Percentiles rank a stretch among this genome's conserved stretches.
These are phyloP conservation scores for Erysimum pusillum DNA, from an alignment of 441 rosid species.

Conservation along the genomic window DNA sequence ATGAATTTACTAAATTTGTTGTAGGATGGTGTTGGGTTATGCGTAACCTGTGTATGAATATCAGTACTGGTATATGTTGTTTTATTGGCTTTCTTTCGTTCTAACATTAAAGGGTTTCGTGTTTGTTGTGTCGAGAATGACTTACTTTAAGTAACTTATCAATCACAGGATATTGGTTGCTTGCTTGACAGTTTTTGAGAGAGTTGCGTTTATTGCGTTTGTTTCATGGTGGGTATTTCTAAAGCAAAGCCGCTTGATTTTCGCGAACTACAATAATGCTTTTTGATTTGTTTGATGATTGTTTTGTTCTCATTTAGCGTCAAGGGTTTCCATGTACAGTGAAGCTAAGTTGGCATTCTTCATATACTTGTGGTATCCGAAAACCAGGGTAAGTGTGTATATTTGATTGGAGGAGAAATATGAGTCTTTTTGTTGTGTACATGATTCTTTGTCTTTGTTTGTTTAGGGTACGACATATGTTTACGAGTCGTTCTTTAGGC, in stretches of 20 bases:
- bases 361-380: constrained; percentile 73
- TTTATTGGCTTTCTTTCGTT: neutral
- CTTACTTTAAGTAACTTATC: constrained; percentile 3
- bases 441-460: constrained; percentile 3
- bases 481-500: constrained; percentile 61
- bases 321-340: constrained; percentile 52
- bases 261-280: neutral
- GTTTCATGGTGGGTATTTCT: constrained; percentile 66
- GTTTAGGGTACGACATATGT: constrained; percentile 67
- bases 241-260: neutral
- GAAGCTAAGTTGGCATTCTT: constrained; percentile 69
- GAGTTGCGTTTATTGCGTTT: constrained; percentile 83
- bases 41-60: constrained; percentile 98
- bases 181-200: constrained; percentile 78
- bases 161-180: constrained; percentile 91
- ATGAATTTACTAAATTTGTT: constrained; percentile 1
- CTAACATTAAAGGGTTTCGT: neutral
- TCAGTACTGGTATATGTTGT: constrained; percentile 77
- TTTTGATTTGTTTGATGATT: constrained; percentile 9
- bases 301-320: constrained; percentile 27
- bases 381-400: constrained; percentile 56
- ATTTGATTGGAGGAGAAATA: neutral
- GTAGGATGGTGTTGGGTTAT: constrained; percentile 90
- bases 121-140: constrained; percentile 14
- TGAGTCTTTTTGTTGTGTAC: neutral